These are phyloP conservation scores for Hypoxylon sp. DNA, from an alignment of 2,329 filamentous ascomycete genomes.

Conservation along the genomic window DNA sequence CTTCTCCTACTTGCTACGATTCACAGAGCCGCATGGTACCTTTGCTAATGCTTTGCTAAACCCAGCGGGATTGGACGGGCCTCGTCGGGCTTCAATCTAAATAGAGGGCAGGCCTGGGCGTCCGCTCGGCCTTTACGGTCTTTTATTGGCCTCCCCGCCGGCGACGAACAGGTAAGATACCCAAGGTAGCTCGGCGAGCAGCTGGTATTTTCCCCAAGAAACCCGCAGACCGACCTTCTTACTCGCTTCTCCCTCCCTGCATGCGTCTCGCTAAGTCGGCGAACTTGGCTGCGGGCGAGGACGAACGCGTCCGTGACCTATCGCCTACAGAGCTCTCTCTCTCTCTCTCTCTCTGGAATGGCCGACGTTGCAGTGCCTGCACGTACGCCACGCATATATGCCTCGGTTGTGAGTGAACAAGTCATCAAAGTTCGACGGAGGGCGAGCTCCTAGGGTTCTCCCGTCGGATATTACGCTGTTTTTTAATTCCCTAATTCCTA, in stretches of 20 bases:
- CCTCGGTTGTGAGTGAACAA: neutral
- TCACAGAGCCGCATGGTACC: constrained; percentile 25
- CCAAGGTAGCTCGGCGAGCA: constrained; percentile 12
- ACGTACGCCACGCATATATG: constrained; percentile 25
- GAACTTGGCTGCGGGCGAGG: neutral
- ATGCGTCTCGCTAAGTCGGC: constrained; percentile 2
- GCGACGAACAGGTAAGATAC: neutral
- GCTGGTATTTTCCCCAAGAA: constrained; percentile 16
- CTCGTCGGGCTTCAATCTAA: constrained; percentile 20
- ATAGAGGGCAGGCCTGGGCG: neutral
- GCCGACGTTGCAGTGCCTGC: constrained; percentile 25
- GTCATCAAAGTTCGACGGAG: constrained; percentile 2
- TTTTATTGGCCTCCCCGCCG: neutral
- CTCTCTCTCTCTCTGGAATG: too few relatives aligned
- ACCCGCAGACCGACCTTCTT: constrained; percentile 28
- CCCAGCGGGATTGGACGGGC: constrained; percentile 6
- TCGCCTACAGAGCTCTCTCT: neutral
- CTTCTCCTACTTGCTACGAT: neutral
- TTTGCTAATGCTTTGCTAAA: neutral
- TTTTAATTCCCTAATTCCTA: neutral
- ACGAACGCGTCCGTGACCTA: neutral
- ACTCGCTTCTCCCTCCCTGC: constrained; percentile 8
- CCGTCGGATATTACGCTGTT: constrained; percentile 24
- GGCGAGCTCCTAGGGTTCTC: constrained; percentile 13
- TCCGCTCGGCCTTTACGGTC: constrained; percentile 7